Evolutionary conservation across 1,284 basidiomycete genomes (phyloP), one percentile per base, ranked within the genome.

Genomic region (Pseudozyma thailandica): DNA sequence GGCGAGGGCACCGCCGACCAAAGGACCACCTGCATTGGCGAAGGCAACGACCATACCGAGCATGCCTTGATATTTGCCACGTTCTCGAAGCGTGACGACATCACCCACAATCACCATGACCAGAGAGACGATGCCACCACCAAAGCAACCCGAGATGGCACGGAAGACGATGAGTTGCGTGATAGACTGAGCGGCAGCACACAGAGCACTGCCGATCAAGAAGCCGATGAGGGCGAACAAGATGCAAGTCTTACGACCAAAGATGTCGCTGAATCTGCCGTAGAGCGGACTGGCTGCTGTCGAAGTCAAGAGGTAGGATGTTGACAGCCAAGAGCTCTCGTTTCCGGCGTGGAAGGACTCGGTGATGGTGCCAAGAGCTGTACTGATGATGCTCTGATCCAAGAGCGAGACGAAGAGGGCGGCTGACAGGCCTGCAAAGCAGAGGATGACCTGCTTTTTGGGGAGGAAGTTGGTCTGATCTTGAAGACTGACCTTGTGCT

Each of bases 391-490:
- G 35, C 81, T 79, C 37, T 78, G 77, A 35, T 84, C 84, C 20
- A 84, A 64, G 1, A 83, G 82, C 15, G 80, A 72, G 18, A 66
- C 50, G 49, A 82, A 77, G 15, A 82, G 48, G 0, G 62, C 72
- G 13, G 56, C 59, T 88, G 25, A 90, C 84, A 6, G 88, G 85
- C 26, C 91, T 84, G 8, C 89, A 68, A 91, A 90, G 7, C 90
- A 87, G 10, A 88, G 84, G 16, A 90, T 82, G 37, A 91, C 85
- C 75, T 89, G 89, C 64, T 85, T 86, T 78, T 88, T 87, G 0
- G 90, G 91, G 5, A 92, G 86, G 20, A 91, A 85, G 75, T 91
- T 91, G 15, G 90, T 91, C 82, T 92, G 90, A 83, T 92, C 91
- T 6, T 88, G 88, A 45, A 91, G 84, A 26, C 72, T n/a, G 25